Conservation (phyloP, 352 stramenopile genomes). For the Pythium sp. region DNA sequence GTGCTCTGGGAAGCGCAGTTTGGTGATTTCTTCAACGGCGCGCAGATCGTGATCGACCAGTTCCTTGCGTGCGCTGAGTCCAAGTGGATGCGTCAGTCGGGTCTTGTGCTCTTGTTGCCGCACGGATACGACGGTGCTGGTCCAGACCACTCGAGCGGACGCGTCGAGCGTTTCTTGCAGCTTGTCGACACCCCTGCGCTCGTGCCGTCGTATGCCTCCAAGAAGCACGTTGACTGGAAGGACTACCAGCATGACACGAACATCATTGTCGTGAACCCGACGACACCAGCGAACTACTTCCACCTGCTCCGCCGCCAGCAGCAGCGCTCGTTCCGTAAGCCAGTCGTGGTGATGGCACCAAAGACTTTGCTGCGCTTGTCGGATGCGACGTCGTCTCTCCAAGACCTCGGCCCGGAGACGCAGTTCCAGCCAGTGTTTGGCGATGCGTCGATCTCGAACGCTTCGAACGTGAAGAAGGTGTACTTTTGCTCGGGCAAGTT, state of each 20-base stretch:
- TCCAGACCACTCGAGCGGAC: slow-evolving; percentile 83
- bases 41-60: slow-evolving; percentile 88
- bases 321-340: slow-evolving; percentile 69
- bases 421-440: slow-evolving; percentile 66
- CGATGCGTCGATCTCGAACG: slow-evolving; percentile 46
- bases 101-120: slow-evolving; percentile 78
- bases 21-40: slow-evolving; percentile 88
- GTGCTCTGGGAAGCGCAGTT: slow-evolving; percentile 92
- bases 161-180: slow-evolving; percentile 87
- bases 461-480: slow-evolving; percentile 58
- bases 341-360: slow-evolving; percentile 69
- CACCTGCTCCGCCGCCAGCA: slow-evolving; percentile 93
- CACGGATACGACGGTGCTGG: slow-evolving; percentile 88
- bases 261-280: slow-evolving; percentile 82
- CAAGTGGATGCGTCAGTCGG: slow-evolving; percentile 90
- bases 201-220: slow-evolving; percentile 22
- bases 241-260: slow-evolving; percentile 75
- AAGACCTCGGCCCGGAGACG: slow-evolving; percentile 55
- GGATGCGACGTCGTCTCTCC: slow-evolving; percentile 63
- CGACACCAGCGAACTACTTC: slow-evolving; percentile 95
- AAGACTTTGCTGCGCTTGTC: slow-evolving; percentile 75
- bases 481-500: slow-evolving; percentile 85
- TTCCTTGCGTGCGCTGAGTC: slow-evolving; percentile 84
- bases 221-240: slow-evolving; percentile 48
- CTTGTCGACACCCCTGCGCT: slow-evolving; percentile 72